These are phyloP conservation scores for Spiraea crenata DNA, from an alignment of 331 rosid genomes.

Conservation along the genomic window DNA sequence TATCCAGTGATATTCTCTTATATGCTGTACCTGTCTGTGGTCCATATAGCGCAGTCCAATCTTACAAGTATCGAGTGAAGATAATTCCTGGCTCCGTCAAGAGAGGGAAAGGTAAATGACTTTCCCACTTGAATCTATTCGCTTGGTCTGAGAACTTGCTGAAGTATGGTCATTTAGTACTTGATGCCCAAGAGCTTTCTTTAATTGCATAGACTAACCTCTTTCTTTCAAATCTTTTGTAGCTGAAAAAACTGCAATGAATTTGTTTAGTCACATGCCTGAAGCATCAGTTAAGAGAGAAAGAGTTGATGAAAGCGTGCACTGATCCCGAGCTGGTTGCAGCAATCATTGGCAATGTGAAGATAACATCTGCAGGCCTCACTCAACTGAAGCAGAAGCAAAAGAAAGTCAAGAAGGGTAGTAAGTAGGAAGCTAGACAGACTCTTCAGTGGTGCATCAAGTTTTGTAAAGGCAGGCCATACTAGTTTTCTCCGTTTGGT, in stretches of 20 bases:
- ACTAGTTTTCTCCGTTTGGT: background rate
- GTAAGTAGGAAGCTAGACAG: slow-evolving; percentile 26
- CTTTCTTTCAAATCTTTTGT: background rate
- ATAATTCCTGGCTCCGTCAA: slow-evolving; percentile 83
- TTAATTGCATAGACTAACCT: background rate
- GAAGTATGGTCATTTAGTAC: background rate
- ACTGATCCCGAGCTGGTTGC: slow-evolving; percentile 92
- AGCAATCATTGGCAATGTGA: slow-evolving; percentile 78
- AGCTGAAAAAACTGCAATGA: slow-evolving; percentile 95
- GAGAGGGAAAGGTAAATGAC: slow-evolving; percentile 80
- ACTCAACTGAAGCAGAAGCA: slow-evolving; percentile 90
- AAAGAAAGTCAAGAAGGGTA: slow-evolving; percentile 80
- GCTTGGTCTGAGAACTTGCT: background rate
- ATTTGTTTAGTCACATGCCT: slow-evolving; percentile 88
- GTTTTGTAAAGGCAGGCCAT: slow-evolving; percentile 7
- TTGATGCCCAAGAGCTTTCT: background rate
- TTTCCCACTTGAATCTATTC: background rate
- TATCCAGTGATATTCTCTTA: slow-evolving; percentile 80
- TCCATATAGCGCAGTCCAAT: slow-evolving; percentile 81
- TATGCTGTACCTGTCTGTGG: slow-evolving; percentile 93
- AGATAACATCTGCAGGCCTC: slow-evolving; percentile 87
- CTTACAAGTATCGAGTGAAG: slow-evolving; percentile 91
- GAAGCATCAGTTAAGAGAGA: slow-evolving; percentile 83
- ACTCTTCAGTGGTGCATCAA: background rate
- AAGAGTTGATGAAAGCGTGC: slow-evolving; percentile 95